Percentiles rank a stretch among this genome's conserved stretches.
Conservation (phyloP, 805 yeast genomes). For the Spathaspora arborariae region DNA sequence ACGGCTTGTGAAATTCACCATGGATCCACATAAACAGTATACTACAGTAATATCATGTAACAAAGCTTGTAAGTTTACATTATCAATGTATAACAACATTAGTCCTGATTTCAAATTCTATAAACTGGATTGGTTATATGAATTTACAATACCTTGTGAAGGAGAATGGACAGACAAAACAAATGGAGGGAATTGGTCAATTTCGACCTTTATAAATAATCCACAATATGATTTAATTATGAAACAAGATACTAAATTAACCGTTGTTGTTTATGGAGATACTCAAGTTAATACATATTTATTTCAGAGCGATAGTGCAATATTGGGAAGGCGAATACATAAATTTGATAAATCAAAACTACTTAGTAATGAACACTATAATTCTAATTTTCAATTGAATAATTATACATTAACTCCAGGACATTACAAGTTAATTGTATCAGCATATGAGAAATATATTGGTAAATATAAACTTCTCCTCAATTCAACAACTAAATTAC, state of each 20-base stretch:
- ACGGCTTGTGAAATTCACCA: slow-evolving; percentile 26
- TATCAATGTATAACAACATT: slow-evolving; percentile 25
- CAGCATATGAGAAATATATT: slow-evolving; percentile 36
- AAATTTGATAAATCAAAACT: slow-evolving; percentile 27
- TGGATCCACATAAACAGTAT: slow-evolving; percentile 22
- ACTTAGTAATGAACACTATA: slow-evolving; percentile 32
- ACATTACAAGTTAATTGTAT: slow-evolving; percentile 42
- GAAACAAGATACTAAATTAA: slow-evolving; percentile 11
- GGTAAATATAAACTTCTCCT: slow-evolving; percentile 29
- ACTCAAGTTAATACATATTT: slow-evolving; percentile 39
- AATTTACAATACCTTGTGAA: slow-evolving; percentile 14
- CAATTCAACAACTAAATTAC: slow-evolving; percentile 11
- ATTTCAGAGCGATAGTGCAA: slow-evolving; percentile 31
- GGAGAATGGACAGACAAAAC: slow-evolving; percentile 45
- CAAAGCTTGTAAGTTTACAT: slow-evolving; percentile 23
- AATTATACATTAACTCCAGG: slow-evolving; percentile 26
- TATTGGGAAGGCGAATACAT: neutral
- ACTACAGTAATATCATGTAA: slow-evolving; percentile 22
- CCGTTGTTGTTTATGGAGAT: slow-evolving; percentile 19
- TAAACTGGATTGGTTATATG: slow-evolving; percentile 28
- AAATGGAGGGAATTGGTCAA: slow-evolving; percentile 55
- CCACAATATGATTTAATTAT: slow-evolving; percentile 47
- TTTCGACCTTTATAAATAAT: slow-evolving; percentile 44
- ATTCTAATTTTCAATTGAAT: slow-evolving; percentile 16
- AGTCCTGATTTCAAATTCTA: slow-evolving; percentile 15